Evolutionary conservation across 164 flowering plant genomes (phyloP).

Genomic region (Vitis labrusca): DNA sequence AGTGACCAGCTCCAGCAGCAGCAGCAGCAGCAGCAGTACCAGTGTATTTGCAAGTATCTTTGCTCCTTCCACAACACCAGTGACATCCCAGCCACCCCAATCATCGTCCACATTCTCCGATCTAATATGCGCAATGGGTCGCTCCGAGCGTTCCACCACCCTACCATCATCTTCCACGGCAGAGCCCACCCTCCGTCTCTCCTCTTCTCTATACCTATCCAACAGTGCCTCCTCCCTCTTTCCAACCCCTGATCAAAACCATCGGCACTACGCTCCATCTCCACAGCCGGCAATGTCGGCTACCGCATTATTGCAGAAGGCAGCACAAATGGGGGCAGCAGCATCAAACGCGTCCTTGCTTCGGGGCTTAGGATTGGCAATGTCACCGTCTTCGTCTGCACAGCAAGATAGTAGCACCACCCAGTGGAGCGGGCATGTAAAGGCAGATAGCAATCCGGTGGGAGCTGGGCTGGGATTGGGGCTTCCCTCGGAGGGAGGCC

Average conservation of each 20-base stretch:
- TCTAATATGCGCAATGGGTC: slow-evolving; percentile 27
- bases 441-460: slow-evolving; percentile 16
- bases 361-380: slow-evolving; percentile 50
- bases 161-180: slow-evolving; percentile 8
- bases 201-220: slow-evolving; percentile 40
- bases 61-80: slow-evolving; percentile 32
- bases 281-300: slow-evolving; percentile 66
- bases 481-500: slow-evolving; percentile 12
- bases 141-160: slow-evolving; percentile 18
- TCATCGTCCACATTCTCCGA: slow-evolving; percentile 34
- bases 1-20: slow-evolving; percentile 11
- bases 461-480: slow-evolving; percentile 48
- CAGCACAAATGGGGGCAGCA: slow-evolving; percentile 70
- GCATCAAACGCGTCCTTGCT: slow-evolving; percentile 55
- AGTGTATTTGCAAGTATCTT: slow-evolving; percentile 55
- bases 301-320: slow-evolving; percentile 75
- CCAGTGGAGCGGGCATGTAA: slow-evolving; percentile 23
- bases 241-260: slow-evolving; percentile 26
- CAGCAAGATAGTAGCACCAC: slow-evolving; percentile 10
- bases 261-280: slow-evolving; percentile 28
- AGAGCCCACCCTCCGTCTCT: slow-evolving; percentile 49
- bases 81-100: slow-evolving; percentile 18
- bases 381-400: slow-evolving; percentile 29
- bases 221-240: slow-evolving; percentile 31
- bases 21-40: slow-evolving; percentile 21